A percentile compares a stretch with the other conserved stretches of the same genome.
These are phyloP conservation scores for Brettanomyces sp. DNA, from an alignment of 805 yeast genomes.

Conservation along the genomic window DNA sequence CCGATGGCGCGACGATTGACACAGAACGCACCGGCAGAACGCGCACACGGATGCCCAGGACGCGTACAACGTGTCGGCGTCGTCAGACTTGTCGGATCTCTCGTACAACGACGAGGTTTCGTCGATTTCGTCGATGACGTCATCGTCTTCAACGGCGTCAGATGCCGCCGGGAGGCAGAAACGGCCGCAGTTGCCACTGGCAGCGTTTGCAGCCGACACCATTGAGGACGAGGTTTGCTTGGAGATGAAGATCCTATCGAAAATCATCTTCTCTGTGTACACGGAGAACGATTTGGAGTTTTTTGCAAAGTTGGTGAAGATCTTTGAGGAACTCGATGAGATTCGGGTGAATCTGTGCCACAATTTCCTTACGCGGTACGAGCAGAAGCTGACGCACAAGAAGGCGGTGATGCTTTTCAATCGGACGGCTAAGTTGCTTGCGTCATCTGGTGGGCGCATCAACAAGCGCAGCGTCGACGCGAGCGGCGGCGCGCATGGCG, in stretches of 20 bases:
- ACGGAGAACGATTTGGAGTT: constrained; percentile 62
- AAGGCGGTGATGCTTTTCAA: constrained; percentile 43
- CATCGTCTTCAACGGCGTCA: constrained; percentile 38
- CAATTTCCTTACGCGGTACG: constrained; percentile 45
- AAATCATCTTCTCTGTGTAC: constrained; percentile 62
- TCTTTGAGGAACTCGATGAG: constrained; percentile 51
- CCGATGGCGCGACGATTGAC: constrained; percentile 3
- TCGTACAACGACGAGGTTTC: neutral
- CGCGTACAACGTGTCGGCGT: constrained; percentile 10
- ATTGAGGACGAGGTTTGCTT: constrained; percentile 49
- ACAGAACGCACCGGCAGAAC: neutral
- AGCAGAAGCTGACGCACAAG: constrained; percentile 38
- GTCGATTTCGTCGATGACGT: constrained; percentile 27
- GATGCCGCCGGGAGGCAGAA: neutral
- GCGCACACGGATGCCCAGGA: too few species aligned
- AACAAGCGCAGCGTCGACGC: constrained; percentile 11
- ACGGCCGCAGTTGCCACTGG: neutral
- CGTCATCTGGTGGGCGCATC: constrained; percentile 30
- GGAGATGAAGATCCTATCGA: constrained; percentile 45
- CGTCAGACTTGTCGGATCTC: neutral
- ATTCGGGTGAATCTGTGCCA: constrained; percentile 44
- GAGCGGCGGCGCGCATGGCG: constrained; percentile 7
- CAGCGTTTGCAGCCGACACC: neutral
- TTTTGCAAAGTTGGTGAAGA: constrained; percentile 42
- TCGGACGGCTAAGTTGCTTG: constrained; percentile 52